Evolutionary conservation across 768 basidiomycete species (phyloP), one percentile per base, ranked within the genome.

Genomic region (Collybiopsis luxurians): DNA sequence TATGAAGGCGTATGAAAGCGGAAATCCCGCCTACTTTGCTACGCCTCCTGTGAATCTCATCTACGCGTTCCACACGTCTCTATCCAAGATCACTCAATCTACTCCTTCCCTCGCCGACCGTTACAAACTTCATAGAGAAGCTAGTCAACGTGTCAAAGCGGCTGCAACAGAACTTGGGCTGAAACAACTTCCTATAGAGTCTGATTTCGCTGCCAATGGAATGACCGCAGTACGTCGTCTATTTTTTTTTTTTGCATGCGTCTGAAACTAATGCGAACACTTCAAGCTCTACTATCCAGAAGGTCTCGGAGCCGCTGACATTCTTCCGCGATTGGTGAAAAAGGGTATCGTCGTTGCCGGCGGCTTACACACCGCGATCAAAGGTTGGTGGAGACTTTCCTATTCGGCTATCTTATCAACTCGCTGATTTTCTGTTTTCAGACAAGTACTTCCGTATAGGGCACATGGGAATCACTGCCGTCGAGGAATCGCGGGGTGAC

Each of bases 1-100:
- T 68, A 98, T 98, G 95, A 82, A 87, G 64, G 86, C 89, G 2
- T 99, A 98, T 69, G 95, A 98, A 74, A 72, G 74, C 57, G 91
- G 91, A 58, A 73, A 73, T 11, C 79, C 92, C 0, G 87, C 87
- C 19, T 98, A 98, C 78, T 98, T 98, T 71, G 96, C 95, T 7
- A 98, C 95, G 0, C 92, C 94, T 2, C 95, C 94, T 7, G 91
- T 95, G 58, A 96, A 97, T 74, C 84, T 99, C 62, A 85, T 98
- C 66, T 91, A 93, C 70, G 92, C 97, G 2, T 92, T 91, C 70
- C 85, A 89, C 65, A 80, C 84, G n/a, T 89, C 95, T 9, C 81
- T 99, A 51, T 70, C 71, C 24, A 77, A 81, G 59, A 92, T 99
- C 71, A 87, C 83, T 5, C 76, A 77, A 64, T 74, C 73, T 5